Conservation (phyloP, 306 rosid genomes). For the Prunus armeniaca region DNA sequence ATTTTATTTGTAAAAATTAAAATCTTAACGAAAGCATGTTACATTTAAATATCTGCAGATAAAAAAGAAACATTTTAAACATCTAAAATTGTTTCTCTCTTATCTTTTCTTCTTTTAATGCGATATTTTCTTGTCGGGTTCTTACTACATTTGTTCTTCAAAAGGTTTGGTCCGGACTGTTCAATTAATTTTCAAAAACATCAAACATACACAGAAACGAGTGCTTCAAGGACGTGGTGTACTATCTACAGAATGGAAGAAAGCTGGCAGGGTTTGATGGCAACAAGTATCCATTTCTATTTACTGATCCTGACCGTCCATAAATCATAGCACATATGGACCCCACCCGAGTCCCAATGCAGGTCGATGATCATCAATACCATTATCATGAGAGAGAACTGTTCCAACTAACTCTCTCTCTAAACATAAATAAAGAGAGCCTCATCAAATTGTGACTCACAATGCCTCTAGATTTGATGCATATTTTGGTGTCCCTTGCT, state of each 20-base stretch:
- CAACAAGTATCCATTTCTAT: constrained; percentile 7
- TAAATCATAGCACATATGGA: not conserved
- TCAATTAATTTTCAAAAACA: constrained; percentile 3
- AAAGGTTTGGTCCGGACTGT: not conserved
- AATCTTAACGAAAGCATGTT: too few species aligned
- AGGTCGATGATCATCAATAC: not conserved
- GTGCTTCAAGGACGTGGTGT: not conserved
- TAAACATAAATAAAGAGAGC: constrained; percentile 1
- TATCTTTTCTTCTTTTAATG: not conserved
- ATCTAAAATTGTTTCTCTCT: not conserved
- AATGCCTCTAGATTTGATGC: not conserved
- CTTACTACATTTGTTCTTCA: not conserved
- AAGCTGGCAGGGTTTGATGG: constrained; percentile 4
- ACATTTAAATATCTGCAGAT: too few species aligned
- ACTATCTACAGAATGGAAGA: not conserved
- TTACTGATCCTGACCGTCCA: not conserved
- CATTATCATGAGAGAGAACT: not conserved
- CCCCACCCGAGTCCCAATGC: not conserved
- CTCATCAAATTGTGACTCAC: not conserved
- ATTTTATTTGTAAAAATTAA: too few species aligned
- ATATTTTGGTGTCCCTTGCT: not conserved
- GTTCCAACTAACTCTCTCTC: not conserved
- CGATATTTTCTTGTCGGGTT: not conserved
- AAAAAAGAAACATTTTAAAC: not conserved
- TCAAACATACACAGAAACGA: not conserved